Evolutionary conservation across 148 eudicot species (phyloP), one percentile per base, ranked within the genome.

Genomic region (Hydrangea macrophylla): DNA sequence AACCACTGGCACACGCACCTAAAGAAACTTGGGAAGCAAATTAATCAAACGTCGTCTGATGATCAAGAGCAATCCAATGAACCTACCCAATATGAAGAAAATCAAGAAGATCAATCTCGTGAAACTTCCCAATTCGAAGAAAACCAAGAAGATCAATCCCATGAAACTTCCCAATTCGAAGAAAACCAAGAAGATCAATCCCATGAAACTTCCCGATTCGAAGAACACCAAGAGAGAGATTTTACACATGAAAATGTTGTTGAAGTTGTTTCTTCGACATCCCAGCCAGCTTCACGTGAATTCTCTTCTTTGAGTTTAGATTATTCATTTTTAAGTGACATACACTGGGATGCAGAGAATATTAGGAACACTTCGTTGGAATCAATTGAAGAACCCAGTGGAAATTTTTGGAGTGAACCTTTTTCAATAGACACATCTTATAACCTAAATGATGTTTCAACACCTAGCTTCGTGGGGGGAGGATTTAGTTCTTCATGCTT

Each of bases 1-100:
- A 80, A 80, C 55, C 60, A 69, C 26, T 80, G 75, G 78, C 77
- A 80, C 73, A 73, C 75, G 13, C 80, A 70, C 23, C 36, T 76
- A 10, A 71, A 63, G 60, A 80, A 68, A 62, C 80, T 77, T 17
- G 37, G 44, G 53, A 36, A 48, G 30, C 12, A 72, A 72, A 44
- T n/a, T n/a, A n/a, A 64, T 69, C 28, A 12, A 45, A 1, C 63
- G 75, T 22, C 70, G 6, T 48, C 53, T 48, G 6, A 18, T 15
- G 53, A 15, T 6, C 0, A 11, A 30, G n/a, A 13, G 20, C 7
- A 58, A 31, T 58, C 37, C 17, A 31, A 1, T 15, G 55, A 51
- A 20, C 2, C 7, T 2, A 22, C 55, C 18, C 55, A n/a, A 51
- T 51, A 4, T 51, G 55, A 20, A 51, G 9, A 18, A 3, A 6